phyloP scores from a whole-genome alignment of 805 yeast genomes.

The Yamadazyma sp. region DNA sequence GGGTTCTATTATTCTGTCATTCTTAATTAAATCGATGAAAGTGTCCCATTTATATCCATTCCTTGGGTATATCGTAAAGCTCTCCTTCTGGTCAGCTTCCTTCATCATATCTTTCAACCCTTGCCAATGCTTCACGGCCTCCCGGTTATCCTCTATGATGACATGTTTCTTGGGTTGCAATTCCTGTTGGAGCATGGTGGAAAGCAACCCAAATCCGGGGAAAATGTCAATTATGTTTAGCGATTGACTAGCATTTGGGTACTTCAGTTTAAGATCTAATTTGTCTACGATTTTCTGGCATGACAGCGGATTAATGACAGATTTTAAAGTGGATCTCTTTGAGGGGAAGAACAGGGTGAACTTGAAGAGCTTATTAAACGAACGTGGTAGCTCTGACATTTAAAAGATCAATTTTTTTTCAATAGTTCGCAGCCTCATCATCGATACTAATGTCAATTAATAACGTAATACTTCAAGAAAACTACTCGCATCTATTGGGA shows the following conservation, averaged over 20 bases:
- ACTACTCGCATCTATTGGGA: constrained; percentile 10
- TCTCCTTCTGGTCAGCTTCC: constrained; percentile 21
- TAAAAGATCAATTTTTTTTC: not conserved
- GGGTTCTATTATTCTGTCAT: constrained; percentile 42
- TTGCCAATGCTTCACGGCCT: constrained; percentile 27
- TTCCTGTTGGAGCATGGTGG: constrained; percentile 59
- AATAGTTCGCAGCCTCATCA: no score
- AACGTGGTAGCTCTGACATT: constrained; percentile 12
- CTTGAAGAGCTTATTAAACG: constrained; percentile 28
- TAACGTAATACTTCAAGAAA: constrained; percentile 20
- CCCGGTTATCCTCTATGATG: constrained; percentile 53
- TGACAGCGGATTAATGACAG: constrained; percentile 19
- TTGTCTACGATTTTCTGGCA: constrained; percentile 46
- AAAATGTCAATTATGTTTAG: constrained; percentile 59
- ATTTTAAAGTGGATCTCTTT: constrained; percentile 6
- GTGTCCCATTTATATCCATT: constrained; percentile 74
- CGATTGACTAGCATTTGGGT: constrained; percentile 31
- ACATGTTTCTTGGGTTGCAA: constrained; percentile 65
- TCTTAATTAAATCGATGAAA: constrained; percentile 47
- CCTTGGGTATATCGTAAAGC: constrained; percentile 27
- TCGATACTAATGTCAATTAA: constrained; percentile 32
- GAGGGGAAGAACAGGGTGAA: constrained; percentile 15
- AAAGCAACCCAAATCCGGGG: constrained; percentile 59
- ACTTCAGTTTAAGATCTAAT: constrained; percentile 40
- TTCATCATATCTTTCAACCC: constrained; percentile 23